Percentiles rank a stretch among this genome's conserved stretches.
phyloP scores from a whole-genome alignment of 2,329 filamentous ascomycete species.

The Penicillium thymicola region DNA sequence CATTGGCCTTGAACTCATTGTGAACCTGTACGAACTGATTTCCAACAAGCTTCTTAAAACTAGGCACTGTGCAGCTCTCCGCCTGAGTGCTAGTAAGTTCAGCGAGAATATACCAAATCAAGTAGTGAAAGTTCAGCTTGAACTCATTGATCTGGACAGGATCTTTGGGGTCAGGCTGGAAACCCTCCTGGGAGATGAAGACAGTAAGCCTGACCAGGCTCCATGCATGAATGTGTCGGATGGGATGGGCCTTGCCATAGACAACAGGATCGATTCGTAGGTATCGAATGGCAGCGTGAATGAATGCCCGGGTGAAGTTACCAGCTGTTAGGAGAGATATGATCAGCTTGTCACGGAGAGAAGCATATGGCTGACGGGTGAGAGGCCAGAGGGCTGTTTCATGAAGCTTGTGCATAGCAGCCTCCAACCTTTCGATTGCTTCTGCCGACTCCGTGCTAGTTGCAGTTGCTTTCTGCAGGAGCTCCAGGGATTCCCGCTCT shows the following conservation, averaged over 20 bases:
- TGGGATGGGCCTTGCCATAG: slow-evolving; percentile 52
- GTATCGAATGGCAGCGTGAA: slow-evolving; percentile 52
- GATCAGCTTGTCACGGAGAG: slow-evolving; percentile 54
- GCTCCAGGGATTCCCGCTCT: slow-evolving; percentile 22
- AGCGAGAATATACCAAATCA: slow-evolving; percentile 35
- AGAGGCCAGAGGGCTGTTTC: slow-evolving; percentile 45
- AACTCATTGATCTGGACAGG: slow-evolving; percentile 21
- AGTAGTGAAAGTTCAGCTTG: slow-evolving; percentile 29
- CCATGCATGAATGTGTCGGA: slow-evolving; percentile 51
- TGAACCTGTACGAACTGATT: slow-evolving; percentile 28
- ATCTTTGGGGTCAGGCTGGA: slow-evolving; percentile 17
- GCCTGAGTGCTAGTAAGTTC: slow-evolving; percentile 25
- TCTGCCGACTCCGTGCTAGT: slow-evolving; percentile 22
- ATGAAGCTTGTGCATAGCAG: slow-evolving; percentile 42
- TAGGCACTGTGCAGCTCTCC: slow-evolving; percentile 30
- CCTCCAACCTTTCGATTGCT: slow-evolving; percentile 36
- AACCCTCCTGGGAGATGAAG: slow-evolving; percentile 25
- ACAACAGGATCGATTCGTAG: slow-evolving; percentile 51
- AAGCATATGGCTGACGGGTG: slow-evolving; percentile 54
- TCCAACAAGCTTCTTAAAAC: slow-evolving; percentile 28
- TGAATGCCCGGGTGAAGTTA: slow-evolving; percentile 48
- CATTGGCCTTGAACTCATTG: slow-evolving; percentile 26
- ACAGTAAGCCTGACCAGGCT: slow-evolving; percentile 32
- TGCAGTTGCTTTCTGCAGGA: slow-evolving; percentile 24
- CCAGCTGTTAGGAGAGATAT: slow-evolving; percentile 45